phyloP scores from a whole-genome alignment of 129 eudicot species.

The Chrysanthemum seticuspe region DNA sequence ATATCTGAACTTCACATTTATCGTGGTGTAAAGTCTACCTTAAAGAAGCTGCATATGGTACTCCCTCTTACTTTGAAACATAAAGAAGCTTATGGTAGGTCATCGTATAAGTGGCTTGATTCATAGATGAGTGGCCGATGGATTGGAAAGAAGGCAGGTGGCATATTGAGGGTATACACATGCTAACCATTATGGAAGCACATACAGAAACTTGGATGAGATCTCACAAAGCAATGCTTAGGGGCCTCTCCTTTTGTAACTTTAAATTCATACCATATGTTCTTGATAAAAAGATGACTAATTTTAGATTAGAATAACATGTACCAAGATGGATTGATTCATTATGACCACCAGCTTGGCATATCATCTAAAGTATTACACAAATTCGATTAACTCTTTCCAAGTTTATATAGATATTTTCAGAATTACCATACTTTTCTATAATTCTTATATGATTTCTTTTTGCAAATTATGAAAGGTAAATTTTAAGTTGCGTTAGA shows the following conservation, averaged over 20 bases:
- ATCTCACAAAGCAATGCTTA: constrained; percentile 27
- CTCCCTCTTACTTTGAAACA: neutral
- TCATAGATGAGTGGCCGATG: constrained; percentile 20
- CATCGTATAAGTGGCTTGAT: constrained; percentile 20
- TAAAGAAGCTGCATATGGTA: constrained; percentile 8
- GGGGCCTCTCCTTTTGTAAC: constrained; percentile 54
- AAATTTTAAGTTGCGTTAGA: constrained; percentile 1
- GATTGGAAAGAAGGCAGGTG: constrained; percentile 36
- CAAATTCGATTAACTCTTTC: neutral
- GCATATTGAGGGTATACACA: constrained; percentile 45
- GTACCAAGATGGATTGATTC: constrained; percentile 24
- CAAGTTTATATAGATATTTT: no score
- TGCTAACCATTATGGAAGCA: constrained; percentile 67
- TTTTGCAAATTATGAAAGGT: neutral
- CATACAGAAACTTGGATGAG: constrained; percentile 24
- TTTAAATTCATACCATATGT: constrained; percentile 49
- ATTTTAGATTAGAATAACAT: constrained; percentile 21
- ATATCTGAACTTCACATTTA: neutral
- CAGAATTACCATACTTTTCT: neutral
- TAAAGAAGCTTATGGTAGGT: constrained; percentile 18
- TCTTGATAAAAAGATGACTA: constrained; percentile 29
- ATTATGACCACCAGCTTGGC: constrained; percentile 21
- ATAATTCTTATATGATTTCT: neutral
- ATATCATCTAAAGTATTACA: constrained; percentile 13
- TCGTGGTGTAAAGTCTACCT: neutral